These are phyloP conservation scores for Cucumis cinereus DNA, from an alignment of 306 rosid genomes.

Conservation along the genomic window DNA sequence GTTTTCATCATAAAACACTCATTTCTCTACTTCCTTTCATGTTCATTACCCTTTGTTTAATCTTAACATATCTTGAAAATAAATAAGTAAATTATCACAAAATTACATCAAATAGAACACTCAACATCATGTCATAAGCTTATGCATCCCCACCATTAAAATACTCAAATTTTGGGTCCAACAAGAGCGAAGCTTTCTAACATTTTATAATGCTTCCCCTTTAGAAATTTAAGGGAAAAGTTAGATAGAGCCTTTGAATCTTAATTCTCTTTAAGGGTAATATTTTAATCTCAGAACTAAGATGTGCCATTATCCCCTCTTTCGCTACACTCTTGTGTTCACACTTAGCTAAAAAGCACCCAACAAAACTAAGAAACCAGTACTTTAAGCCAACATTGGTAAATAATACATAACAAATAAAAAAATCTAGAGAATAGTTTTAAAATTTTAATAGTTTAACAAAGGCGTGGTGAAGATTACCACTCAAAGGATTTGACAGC, in stretches of 20 bases:
- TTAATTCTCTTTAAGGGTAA: background rate
- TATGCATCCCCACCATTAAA: background rate
- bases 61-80: background rate
- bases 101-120: background rate
- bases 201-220: background rate
- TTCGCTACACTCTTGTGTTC: background rate
- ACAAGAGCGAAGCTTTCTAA: background rate
- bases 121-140: background rate
- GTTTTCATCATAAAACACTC: background rate
- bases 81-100: background rate
- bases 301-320: background rate
- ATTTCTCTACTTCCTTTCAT: background rate
- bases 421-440: background rate
- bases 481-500: conserved; percentile 78
- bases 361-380: background rate
- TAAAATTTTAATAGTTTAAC: background rate
- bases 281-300: background rate
- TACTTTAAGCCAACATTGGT: background rate
- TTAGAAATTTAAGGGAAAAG: background rate
- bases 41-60: background rate
- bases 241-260: background rate
- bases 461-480: conserved; percentile 16
- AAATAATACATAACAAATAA: too few species aligned
- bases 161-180: background rate
- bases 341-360: background rate